A percentile compares a stretch with the other conserved stretches of the same genome.
Conservation (phyloP, 257 asterid genomes). For the Plectranthus barbatus region DNA sequence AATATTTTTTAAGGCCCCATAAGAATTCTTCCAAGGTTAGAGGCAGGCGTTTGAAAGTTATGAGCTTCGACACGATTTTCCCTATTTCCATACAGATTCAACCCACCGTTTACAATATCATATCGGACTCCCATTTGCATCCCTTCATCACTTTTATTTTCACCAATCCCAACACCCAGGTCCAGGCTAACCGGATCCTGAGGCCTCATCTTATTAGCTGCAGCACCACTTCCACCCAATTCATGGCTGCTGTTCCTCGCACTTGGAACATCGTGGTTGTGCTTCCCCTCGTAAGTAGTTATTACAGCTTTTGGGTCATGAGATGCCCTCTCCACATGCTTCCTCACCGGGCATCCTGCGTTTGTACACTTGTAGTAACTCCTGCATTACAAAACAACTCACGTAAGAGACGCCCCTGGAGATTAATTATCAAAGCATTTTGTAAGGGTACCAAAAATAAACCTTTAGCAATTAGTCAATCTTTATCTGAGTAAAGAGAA, state of each 20-base stretch:
- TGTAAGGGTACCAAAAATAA: no score
- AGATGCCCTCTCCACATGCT: constrained; percentile 95
- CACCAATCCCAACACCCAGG: constrained; percentile 74
- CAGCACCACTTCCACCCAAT: constrained; percentile 38
- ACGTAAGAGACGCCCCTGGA: not conserved
- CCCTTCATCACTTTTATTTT: constrained; percentile 31
- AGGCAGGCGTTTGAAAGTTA: constrained; percentile 41
- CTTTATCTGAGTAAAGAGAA: no score
- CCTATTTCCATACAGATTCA: constrained; percentile 42
- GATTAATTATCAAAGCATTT: no score
- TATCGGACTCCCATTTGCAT: constrained; percentile 36
- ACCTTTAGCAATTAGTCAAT: no score
- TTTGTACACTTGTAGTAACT: constrained; percentile 94
- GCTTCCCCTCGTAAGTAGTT: constrained; percentile 95
- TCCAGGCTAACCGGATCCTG: constrained; percentile 63
- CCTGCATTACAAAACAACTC: constrained; percentile 41
- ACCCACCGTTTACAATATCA: constrained; percentile 39
- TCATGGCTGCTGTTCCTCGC: constrained; percentile 70
- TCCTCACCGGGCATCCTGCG: constrained; percentile 88
- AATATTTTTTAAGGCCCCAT: constrained; percentile 35
- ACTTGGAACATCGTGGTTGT: constrained; percentile 83
- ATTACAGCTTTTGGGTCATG: constrained; percentile 96
- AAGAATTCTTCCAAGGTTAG: constrained; percentile 48
- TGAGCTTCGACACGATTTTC: constrained; percentile 36
- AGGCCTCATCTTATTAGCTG: constrained; percentile 36